Evolutionary conservation across 495 filamentous ascomycete genomes (phyloP), one percentile per base, ranked within the genome.

Genomic region (Aspergillus incahuasiensis): DNA sequence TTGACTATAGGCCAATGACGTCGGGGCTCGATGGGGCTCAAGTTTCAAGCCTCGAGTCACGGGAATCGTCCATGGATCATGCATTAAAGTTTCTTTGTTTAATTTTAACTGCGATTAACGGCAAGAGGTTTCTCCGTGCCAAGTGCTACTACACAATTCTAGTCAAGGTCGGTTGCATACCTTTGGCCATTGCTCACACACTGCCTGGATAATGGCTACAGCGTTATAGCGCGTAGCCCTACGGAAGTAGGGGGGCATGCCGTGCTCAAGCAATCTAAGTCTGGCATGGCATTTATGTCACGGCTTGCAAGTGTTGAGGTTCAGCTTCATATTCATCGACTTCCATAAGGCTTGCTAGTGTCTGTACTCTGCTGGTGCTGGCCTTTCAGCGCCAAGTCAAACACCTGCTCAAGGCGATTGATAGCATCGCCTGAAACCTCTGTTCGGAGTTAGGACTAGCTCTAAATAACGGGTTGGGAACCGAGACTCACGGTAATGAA

Each of bases 341-440:
- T 73, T 8, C 74, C 73, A 41, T 78, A 78, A 0, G 72, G 65
- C 28, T 69, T 69, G 45, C 63, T 76, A 9, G 52, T 61, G 41
- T 77, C 67, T n/a, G 65, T 55, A 41, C 67, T 74, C 15, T 68
- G 65, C 44, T 67, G 60, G 51, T 62, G 73, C 7, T 71, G 47
- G 0, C 75, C 75, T 40, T 65, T 70, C 48, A 76, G 46, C 13
- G 71, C 73, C 15, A 61, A 48, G 43, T 74, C 67, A 51, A 78
- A 78, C 1, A 74, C 72, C 35, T 73, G 62, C n/a, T 67, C 70
- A 20, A 78, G 62, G 11, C 70, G 68, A 3, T 58, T 41, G 40
- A 78, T 66, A 15, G 75, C 68, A 50, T 75, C 70, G 28, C 74
- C 71, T 21, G 75, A 76, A 6, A 76, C 69, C 71, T 78, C 75